Base-by-base conservation (phyloP, 148 eudicot genomes). In the Diospyros lotus region DNA sequence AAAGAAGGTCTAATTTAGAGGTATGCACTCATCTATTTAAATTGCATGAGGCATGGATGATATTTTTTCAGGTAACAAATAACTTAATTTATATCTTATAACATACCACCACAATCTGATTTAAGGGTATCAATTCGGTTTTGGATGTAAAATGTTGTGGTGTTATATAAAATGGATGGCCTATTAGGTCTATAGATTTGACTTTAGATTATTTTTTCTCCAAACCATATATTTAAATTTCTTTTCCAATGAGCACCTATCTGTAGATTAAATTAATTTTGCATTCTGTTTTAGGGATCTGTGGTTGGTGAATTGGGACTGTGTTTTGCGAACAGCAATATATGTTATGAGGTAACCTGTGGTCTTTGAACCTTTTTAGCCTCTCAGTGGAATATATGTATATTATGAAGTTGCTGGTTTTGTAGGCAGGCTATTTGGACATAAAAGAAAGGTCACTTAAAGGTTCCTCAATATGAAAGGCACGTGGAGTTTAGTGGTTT, bases 301-400 rank as follows among this genome's bases (percentile, higher is more conserved):
- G 40, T 86, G 98, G 48, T 77, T 95, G 58, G 99, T 95, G 84
- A 92, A 91, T 77, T 95, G 98, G 99, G 99, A 90, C 76, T 95
- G 99, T 81, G 89, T 88, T 68, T 73, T 95, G 79, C 87, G 93
- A 78, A 95, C 97, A 17, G 97, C 99, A 65, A 92, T 92, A 80
- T 95, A 96, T 72, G 97, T 91, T 82, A 91, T 78, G 99, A 95
- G 90, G 98, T 92, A 46, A 64, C 72, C 76, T 63, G 6, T 46
- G 6, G 73, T 66, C 50, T 41, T 53, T 80, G 17, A 65, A 41
- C 45, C 41, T 55, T 78, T 10, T 54, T 28, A 45, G 28, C 42
- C 4, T 68, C 41, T 68, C 6, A 15, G 13, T 42, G 46, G 58
- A n/a, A 14, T 17, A 4, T 50, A 13, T 65, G 56, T 56, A 3